These are phyloP conservation scores for Physaria fendleri DNA, from an alignment of 345 rosid species.

Conservation along the genomic window DNA sequence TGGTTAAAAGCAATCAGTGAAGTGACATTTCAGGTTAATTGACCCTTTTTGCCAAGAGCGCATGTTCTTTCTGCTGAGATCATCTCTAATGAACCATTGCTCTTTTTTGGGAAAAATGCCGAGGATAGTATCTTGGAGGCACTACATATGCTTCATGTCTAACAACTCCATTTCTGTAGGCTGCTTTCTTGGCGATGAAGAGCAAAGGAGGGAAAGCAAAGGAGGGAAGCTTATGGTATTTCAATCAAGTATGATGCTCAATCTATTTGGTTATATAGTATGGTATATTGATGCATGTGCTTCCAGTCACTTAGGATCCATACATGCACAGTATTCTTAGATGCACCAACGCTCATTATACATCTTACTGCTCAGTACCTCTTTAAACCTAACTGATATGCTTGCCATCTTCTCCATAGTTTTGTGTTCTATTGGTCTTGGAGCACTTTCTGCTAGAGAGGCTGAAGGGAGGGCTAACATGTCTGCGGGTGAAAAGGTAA, in stretches of 20 bases:
- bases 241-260: slow-evolving; percentile 59
- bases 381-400: slow-evolving; percentile 1
- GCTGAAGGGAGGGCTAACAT: slow-evolving; percentile 87
- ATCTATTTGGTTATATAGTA: not conserved
- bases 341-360: not conserved
- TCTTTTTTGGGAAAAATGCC: not conserved
- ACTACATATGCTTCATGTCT: not conserved
- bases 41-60: not conserved
- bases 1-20: not conserved
- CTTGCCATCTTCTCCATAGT: slow-evolving; percentile 36
- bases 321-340: not conserved
- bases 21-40: slow-evolving; percentile 1
- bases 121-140: slow-evolving; percentile 7
- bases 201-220: slow-evolving; percentile 76
- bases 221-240: slow-evolving; percentile 92
- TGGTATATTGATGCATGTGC: not conserved
- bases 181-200: slow-evolving; percentile 87
- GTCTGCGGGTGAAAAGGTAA: slow-evolving; percentile 82
- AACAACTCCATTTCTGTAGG: slow-evolving; percentile 37
- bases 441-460: slow-evolving; percentile 88
- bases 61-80: not conserved
- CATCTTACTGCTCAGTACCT: not conserved
- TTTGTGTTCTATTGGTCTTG: slow-evolving; percentile 81
- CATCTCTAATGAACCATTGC: not conserved
- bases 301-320: not conserved